Percentiles rank a stretch among this genome's conserved stretches.
These are phyloP conservation scores for Hemileccinum rubropunctum DNA, from an alignment of 768 basidiomycete genomes.

Conservation along the genomic window DNA sequence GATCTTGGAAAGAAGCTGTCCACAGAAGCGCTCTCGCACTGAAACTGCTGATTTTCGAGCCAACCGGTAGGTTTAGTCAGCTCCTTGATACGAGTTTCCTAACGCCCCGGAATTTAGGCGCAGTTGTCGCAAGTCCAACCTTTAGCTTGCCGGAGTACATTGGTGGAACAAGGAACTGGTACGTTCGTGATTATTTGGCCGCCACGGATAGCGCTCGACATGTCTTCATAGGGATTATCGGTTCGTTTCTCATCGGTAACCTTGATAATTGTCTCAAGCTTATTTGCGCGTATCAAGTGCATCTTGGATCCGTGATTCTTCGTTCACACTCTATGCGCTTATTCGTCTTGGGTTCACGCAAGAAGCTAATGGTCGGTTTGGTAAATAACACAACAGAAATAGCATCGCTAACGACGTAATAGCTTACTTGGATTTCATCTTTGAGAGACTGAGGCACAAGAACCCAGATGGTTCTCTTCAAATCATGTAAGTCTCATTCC, in stretches of 20 bases:
- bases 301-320: constrained; percentile 94
- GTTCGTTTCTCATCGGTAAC: constrained; percentile 24
- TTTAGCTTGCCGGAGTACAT: constrained; percentile 93
- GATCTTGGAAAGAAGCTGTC: constrained; percentile 95
- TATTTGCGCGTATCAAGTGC: constrained; percentile 44
- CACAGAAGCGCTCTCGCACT: constrained; percentile 90
- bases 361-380: constrained; percentile 75
- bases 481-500: constrained; percentile 61
- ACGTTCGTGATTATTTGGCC: constrained; percentile 14
- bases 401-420: neutral
- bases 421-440: constrained; percentile 93
- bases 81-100: neutral
- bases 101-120: constrained; percentile 45
- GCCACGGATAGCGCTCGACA: neutral
- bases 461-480: constrained; percentile 91
- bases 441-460: constrained; percentile 74
- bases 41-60: constrained; percentile 91
- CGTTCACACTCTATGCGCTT: constrained; percentile 93
- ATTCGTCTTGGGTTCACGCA: constrained; percentile 92
- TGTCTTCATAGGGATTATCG: constrained; percentile 56
- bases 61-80: constrained; percentile 54
- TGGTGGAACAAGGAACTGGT: constrained; percentile 90
- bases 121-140: constrained; percentile 92
- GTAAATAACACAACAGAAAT: neutral
- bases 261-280: neutral